Conservation (phyloP, 257 asterid genomes). For the Plantago elongata region DNA sequence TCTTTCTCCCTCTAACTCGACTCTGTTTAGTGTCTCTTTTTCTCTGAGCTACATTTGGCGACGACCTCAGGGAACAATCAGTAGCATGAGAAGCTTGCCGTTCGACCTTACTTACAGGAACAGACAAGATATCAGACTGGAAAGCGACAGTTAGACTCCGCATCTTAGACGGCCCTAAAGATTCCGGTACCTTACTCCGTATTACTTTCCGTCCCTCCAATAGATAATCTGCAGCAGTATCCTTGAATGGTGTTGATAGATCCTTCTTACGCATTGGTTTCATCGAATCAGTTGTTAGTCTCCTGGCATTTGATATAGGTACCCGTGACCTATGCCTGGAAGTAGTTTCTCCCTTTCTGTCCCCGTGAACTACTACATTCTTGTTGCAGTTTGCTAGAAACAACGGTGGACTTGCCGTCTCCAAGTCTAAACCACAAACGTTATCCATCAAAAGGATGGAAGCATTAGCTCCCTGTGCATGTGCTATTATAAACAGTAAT, state of each 20-base stretch:
- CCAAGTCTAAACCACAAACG: slow-evolving; percentile 47
- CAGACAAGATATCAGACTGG: slow-evolving; percentile 54
- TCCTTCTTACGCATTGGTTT: slow-evolving; percentile 47
- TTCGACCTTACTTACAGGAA: slow-evolving; percentile 58
- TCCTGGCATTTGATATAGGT: slow-evolving; percentile 49
- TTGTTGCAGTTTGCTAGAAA: slow-evolving; percentile 38
- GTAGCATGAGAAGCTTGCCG: slow-evolving; percentile 42
- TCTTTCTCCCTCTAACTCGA: slow-evolving; percentile 59
- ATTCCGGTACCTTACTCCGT: slow-evolving; percentile 57
- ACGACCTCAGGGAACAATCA: slow-evolving; percentile 54
- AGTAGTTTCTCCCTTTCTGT: slow-evolving; percentile 59
- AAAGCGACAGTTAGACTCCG: slow-evolving; percentile 72
- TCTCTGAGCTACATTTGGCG: slow-evolving; percentile 50
- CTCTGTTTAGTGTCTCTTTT: slow-evolving; percentile 64
- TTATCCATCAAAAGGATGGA: slow-evolving; percentile 60
- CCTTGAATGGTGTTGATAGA: slow-evolving; percentile 68
- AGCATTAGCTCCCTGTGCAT: slow-evolving; percentile 39
- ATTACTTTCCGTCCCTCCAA: slow-evolving; percentile 42
- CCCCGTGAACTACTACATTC: slow-evolving; percentile 29
- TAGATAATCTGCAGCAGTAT: slow-evolving; percentile 43
- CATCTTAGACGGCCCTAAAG: slow-evolving; percentile 79
- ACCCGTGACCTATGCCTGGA: slow-evolving; percentile 73
- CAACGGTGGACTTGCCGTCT: slow-evolving; percentile 38
- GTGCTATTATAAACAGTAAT: slow-evolving; percentile 18
- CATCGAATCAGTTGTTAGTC: slow-evolving; percentile 35